Conservation (phyloP, 2,329 filamentous ascomycete species). For the Cyphellophora europaea region DNA sequence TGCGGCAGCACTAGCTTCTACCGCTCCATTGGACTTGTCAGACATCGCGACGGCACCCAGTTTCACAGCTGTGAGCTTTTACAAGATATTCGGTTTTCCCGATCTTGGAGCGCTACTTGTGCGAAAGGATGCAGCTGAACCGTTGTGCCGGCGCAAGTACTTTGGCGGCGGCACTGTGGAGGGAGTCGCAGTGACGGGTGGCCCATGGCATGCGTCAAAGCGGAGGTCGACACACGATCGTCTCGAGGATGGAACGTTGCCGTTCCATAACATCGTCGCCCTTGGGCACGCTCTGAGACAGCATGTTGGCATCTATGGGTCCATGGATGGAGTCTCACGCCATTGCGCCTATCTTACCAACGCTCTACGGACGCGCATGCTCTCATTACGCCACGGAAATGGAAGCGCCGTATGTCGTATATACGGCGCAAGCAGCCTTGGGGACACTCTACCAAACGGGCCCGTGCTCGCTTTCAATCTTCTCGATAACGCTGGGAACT, state of each 20-base stretch:
- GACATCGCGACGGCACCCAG: conserved; percentile 58
- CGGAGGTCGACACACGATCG: conserved; percentile 62
- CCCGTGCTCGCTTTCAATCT: conserved; percentile 82
- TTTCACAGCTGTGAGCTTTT: conserved; percentile 79
- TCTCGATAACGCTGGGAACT: conserved; percentile 56
- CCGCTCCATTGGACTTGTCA: conserved; percentile 63
- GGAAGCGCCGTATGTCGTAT: conserved; percentile 55
- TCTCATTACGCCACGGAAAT: conserved; percentile 59
- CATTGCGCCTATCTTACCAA: conserved; percentile 61
- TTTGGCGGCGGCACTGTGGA: conserved; percentile 95
- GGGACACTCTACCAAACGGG: conserved; percentile 37
- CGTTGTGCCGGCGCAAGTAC: conserved; percentile 62
- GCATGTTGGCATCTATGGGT: conserved; percentile 60
- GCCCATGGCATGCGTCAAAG: conserved; percentile 77
- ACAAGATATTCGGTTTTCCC: conserved; percentile 97
- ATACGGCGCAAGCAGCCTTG: conserved; percentile 34
- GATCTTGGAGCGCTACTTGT: conserved; percentile 81
- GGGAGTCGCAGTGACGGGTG: conserved; percentile 67
- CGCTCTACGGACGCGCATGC: conserved; percentile 50
- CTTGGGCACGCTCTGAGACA: conserved; percentile 63
- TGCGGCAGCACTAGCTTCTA: conserved; percentile 72
- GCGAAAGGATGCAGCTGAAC: conserved; percentile 55
- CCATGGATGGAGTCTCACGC: conserved; percentile 57
- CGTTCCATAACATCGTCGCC: conserved; percentile 83
- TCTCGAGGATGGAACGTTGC: conserved; percentile 84